Evolutionary conservation across 176 grass and related monocot species (phyloP).

Genomic region (Avena sativa): DNA sequence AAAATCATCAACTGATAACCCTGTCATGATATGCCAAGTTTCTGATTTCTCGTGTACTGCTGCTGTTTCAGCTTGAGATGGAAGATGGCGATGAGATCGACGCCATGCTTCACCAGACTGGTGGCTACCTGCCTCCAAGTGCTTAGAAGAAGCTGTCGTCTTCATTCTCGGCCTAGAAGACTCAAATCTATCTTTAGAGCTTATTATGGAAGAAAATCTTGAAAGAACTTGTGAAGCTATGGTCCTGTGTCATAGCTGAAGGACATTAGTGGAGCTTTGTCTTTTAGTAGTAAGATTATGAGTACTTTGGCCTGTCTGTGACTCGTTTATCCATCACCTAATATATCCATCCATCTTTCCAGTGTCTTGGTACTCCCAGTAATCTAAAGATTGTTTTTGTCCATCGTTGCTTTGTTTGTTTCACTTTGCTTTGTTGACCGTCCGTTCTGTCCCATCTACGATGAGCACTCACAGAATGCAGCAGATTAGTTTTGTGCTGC

Average conservation of each 20-base stretch:
- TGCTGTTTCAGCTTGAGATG: conserved; percentile 74
- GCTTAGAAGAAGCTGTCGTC: conserved; percentile 29
- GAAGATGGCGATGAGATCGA: conserved; percentile 90
- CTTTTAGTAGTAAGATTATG: conserved; percentile 32
- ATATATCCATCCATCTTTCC: conserved; percentile 3
- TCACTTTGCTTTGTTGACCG: background rate
- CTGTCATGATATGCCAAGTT: background rate
- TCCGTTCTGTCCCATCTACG: background rate
- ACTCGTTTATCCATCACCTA: conserved; percentile 35
- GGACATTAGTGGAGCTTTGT: conserved; percentile 41
- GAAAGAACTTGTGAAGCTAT: conserved; percentile 55
- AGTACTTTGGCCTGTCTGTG: conserved; percentile 37
- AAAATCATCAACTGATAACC: background rate
- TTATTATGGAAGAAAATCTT: background rate
- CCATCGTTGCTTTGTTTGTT: background rate
- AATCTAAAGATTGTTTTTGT: background rate
- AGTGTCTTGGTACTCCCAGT: background rate
- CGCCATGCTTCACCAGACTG: conserved; percentile 96
- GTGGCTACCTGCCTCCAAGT: conserved; percentile 30
- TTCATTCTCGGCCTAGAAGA: conserved; percentile 1
- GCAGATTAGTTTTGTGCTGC: background rate
- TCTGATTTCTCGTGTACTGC: background rate
- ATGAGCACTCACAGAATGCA: background rate
- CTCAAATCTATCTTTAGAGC: background rate
- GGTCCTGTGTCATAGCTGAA: conserved; percentile 38